phyloP scores from a whole-genome alignment of 257 asterid species.

The Ajuga chamaepitys region DNA sequence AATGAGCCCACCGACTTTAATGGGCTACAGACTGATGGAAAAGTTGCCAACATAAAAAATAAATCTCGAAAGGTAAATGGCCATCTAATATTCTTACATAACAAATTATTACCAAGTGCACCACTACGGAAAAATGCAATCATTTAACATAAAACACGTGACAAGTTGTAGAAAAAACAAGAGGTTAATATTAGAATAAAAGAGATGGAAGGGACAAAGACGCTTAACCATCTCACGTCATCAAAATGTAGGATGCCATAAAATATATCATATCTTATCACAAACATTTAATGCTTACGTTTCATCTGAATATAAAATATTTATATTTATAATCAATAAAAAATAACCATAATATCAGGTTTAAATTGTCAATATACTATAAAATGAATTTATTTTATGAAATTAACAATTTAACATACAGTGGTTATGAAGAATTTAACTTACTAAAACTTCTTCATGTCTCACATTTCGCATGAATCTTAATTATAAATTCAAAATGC shows the following conservation, averaged over 20 bases:
- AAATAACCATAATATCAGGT: no score
- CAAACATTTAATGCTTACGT: no score
- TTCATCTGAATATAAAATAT: no score
- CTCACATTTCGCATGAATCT: no score
- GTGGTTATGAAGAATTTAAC: no score
- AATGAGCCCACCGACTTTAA: background rate
- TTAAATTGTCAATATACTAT: no score
- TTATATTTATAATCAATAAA: no score
- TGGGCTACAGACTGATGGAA: background rate
- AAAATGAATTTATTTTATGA: no score
- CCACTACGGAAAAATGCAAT: background rate
- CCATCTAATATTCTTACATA: background rate
- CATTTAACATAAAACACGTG: background rate
- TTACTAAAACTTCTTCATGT: no score
- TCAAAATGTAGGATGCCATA: background rate
- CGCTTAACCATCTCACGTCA: background rate
- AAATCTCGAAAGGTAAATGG: background rate
- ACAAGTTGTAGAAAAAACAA: background rate
- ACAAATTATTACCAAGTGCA: background rate
- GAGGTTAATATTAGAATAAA: background rate
- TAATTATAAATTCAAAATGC: no score
- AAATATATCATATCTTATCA: no score
- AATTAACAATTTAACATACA: no score
- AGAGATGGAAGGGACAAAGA: background rate
- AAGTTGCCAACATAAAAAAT: background rate